Percentiles rank a stretch among this genome's conserved stretches.
Evolutionary conservation across 2,329 filamentous ascomycete species (phyloP).

Genomic region (Macrophomina phaseolina): DNA sequence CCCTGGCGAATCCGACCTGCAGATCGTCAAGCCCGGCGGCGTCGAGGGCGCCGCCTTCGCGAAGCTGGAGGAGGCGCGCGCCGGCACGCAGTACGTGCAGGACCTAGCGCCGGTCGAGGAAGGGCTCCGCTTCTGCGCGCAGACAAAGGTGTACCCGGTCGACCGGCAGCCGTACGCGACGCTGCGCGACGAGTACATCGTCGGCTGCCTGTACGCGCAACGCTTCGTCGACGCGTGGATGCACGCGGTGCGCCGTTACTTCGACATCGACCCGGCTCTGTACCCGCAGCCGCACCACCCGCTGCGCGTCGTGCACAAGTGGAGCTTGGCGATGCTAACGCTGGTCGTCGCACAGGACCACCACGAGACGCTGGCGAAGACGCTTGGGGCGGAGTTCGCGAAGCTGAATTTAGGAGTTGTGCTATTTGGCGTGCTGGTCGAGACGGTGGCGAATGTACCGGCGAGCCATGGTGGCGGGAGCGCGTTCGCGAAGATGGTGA

Average conservation of each 20-base stretch:
- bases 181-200: slow-evolving; percentile 60
- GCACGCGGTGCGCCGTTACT: slow-evolving; percentile 59
- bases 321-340: slow-evolving; percentile 46
- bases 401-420: slow-evolving; percentile 47
- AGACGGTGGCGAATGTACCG: slow-evolving; percentile 47
- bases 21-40: background rate
- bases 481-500: slow-evolving; percentile 48
- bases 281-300: slow-evolving; percentile 58
- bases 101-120: slow-evolving; percentile 27
- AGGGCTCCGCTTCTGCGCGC: slow-evolving; percentile 48
- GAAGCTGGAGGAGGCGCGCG: slow-evolving; percentile 29
- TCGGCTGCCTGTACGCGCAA: slow-evolving; percentile 51
- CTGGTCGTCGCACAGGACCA: slow-evolving; percentile 36
- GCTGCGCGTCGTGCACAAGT: slow-evolving; percentile 58
- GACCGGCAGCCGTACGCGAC: slow-evolving; percentile 61
- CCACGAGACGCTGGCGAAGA: background rate
- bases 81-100: slow-evolving; percentile 22
- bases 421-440: slow-evolving; percentile 49
- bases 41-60: slow-evolving; percentile 33
- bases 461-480: slow-evolving; percentile 52
- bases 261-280: slow-evolving; percentile 57
- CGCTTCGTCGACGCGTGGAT: slow-evolving; percentile 55
- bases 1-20: background rate
- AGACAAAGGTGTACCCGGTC: slow-evolving; percentile 52
- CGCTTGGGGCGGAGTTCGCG: slow-evolving; percentile 4